Evolutionary conservation across 1,139 yeast genomes (phyloP), one percentile per base, ranked within the genome.

Genomic region (Saccharomycopsis hybrid): DNA sequence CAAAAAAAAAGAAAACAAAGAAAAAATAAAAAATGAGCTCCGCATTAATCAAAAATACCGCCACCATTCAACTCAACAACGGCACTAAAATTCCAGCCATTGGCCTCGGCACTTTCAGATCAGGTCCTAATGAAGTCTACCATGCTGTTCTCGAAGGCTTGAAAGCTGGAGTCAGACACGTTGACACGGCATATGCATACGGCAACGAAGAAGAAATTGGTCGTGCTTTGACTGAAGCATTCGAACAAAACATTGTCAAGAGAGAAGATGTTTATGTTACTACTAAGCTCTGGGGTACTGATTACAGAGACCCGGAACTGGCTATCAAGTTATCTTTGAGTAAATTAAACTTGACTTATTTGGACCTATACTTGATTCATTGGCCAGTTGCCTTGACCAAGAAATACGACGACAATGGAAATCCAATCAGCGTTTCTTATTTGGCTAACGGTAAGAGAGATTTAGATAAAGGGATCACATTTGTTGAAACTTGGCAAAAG

Each of bases 31-130:
- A 18, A 18, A 18, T 18, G 18, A 18, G 18, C 18, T 18, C 18
- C 18, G 24, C 52, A 11, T 43, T 49, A 31, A 39, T 39, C 33
- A 51, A 52, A 41, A 52, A 47, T 31, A 44, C 49, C 24, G 31
- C 36, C 9, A 39, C 42, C 18, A 39, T 50, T 35, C 43, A 32
- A 40, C 71, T 85, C 53, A 83, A 82, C 73, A 76, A 78, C 54
- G 92, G 92, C 25, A 69, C 68, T 51, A 60, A 64, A 40, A 82
- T 85, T 58, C 95, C 94, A 29, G 80, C 74, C 30, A 64, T 85
- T 53, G 94, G 89, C 1, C 71, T 85, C 43, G 94, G 95, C 40
- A 85, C 95, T n/a, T 85, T 89, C 88, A 75, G 76, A 63, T 75
- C 88, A 13, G 66, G 76, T 25, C 72, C 74, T 41, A 80, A 76